phyloP scores from a whole-genome alignment of 2,329 filamentous ascomycete species.

The Xylaria sp. region DNA sequence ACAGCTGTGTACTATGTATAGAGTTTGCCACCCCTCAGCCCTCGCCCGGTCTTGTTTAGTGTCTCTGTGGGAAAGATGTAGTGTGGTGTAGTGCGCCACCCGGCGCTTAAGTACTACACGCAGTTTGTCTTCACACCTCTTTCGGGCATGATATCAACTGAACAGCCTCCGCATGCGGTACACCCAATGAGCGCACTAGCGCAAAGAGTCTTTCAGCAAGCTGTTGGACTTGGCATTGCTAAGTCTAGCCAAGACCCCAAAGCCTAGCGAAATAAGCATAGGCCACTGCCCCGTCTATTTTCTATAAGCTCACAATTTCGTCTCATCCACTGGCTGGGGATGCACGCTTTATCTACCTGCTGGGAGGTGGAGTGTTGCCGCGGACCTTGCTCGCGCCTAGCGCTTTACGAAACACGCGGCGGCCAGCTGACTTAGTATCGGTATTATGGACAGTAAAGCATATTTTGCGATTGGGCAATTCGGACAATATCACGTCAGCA shows the following conservation, averaged over 20 bases:
- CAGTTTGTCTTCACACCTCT: background rate
- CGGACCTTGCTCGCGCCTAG: background rate
- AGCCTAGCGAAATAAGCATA: background rate
- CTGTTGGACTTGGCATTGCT: background rate
- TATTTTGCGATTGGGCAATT: background rate
- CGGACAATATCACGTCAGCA: background rate
- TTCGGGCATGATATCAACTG: background rate
- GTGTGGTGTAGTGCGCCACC: background rate
- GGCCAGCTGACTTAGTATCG: constrained; percentile 6
- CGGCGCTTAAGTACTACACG: background rate
- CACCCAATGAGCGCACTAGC: too few relatives aligned
- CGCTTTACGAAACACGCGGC: constrained; percentile 14
- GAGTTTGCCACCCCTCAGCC: too few relatives aligned
- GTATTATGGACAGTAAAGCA: background rate
- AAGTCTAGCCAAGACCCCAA: background rate
- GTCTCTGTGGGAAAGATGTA: background rate
- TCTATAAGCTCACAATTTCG: background rate
- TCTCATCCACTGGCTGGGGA: background rate
- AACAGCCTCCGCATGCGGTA: background rate
- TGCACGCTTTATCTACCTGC: background rate
- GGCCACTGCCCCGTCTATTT: background rate
- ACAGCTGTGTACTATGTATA: too few relatives aligned
- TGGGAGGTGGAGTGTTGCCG: background rate
- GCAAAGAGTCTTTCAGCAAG: background rate
- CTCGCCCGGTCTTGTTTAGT: background rate